Evolutionary conservation across 176 grass and related monocot genomes (phyloP).

Genomic region (Paspalum vaginatum): DNA sequence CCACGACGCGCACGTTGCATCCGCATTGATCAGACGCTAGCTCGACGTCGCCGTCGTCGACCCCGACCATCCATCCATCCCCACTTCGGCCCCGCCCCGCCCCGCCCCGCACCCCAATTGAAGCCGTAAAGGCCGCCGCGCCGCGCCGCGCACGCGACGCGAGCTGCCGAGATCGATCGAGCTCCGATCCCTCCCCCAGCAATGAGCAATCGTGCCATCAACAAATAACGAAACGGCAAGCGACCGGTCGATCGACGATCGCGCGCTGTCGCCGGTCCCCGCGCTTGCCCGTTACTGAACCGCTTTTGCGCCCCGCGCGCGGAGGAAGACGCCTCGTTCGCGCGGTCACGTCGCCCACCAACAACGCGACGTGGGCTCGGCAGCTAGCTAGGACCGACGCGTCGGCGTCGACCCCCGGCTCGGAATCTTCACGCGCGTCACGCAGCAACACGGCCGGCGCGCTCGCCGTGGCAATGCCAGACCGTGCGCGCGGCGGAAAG

Average conservation of each 20-base stretch:
- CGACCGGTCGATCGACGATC: background rate
- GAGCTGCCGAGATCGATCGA: background rate
- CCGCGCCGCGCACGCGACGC: background rate
- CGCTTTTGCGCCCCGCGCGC: background rate
- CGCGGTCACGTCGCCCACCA: slow-evolving; percentile 58
- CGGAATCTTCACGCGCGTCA: slow-evolving; percentile 25
- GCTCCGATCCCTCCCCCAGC: background rate
- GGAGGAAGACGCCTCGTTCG: background rate
- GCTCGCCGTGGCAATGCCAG: background rate
- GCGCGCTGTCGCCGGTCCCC: background rate
- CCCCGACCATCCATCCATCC: slow-evolving; percentile 33
- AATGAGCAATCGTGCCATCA: background rate
- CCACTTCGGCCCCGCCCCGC: background rate
- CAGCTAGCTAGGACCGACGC: slow-evolving; percentile 36
- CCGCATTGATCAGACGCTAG: slow-evolving; percentile 3
- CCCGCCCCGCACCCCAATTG: background rate
- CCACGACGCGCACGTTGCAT: slow-evolving; percentile 42
- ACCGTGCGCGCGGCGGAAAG: background rate
- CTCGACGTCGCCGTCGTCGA: slow-evolving; percentile 35
- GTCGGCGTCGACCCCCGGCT: background rate
- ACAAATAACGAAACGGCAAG: slow-evolving; percentile 59
- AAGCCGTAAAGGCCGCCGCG: slow-evolving; percentile 16
- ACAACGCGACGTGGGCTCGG: slow-evolving; percentile 49
- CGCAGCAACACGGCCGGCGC: background rate
- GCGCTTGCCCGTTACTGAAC: slow-evolving; percentile 57